Evolutionary conservation across 2,329 filamentous ascomycete species (phyloP).

Genomic region (Nakataea oryzae): DNA sequence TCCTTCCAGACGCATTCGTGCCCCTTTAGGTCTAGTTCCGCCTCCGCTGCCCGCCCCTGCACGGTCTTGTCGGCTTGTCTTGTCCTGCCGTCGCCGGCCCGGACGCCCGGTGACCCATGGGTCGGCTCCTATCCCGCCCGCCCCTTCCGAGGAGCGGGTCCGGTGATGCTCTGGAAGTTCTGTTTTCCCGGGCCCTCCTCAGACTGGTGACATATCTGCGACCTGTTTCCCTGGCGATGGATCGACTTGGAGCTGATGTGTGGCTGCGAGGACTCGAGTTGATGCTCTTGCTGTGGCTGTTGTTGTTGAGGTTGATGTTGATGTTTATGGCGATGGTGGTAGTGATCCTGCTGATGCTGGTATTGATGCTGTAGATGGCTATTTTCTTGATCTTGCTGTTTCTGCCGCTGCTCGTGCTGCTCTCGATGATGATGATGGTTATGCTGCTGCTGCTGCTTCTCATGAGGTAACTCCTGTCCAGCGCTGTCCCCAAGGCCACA

Average conservation of each 20-base stretch:
- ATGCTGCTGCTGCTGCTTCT: background rate
- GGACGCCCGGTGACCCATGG: background rate
- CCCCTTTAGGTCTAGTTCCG: background rate
- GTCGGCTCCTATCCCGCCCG: background rate
- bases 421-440: background rate
- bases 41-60: too few relatives aligned
- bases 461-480: too few relatives aligned
- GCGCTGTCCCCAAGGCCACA: too few relatives aligned
- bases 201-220: background rate
- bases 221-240: background rate
- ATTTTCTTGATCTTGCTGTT: background rate
- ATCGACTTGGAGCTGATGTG: background rate
- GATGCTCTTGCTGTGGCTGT: background rate
- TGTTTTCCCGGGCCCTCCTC: background rate
- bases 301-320: background rate
- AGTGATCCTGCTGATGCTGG: background rate
- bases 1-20: slow-evolving; percentile 32
- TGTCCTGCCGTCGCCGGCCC: background rate
- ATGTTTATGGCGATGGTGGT: background rate
- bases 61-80: background rate
- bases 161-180: background rate
- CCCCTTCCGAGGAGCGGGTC: background rate
- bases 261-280: background rate
- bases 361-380: background rate
- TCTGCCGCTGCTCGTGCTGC: background rate